phyloP scores from a whole-genome alignment of 768 basidiomycete species.

The Leccinum fibrillosum region DNA sequence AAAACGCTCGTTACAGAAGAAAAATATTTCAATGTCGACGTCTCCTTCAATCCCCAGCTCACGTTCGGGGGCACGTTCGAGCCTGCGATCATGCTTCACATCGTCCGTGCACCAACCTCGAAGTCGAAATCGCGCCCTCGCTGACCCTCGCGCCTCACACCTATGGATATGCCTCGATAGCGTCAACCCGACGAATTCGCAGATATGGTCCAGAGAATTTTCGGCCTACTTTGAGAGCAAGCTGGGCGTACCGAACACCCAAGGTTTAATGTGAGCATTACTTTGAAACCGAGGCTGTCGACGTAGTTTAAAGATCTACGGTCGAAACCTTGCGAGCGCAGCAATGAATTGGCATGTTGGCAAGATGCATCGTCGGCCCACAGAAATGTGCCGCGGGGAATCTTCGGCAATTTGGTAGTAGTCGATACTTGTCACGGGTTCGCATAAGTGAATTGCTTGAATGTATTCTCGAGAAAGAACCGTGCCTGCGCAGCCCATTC shows the following conservation, averaged over 20 bases:
- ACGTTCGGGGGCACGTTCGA: slow-evolving; percentile 49
- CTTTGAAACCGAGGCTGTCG: background rate
- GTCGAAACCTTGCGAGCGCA: slow-evolving; percentile 6
- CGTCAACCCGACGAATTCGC: slow-evolving; percentile 44
- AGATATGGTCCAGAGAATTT: slow-evolving; percentile 52
- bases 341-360: background rate
- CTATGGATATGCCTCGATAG: slow-evolving; percentile 56
- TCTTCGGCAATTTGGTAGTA: background rate
- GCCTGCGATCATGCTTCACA: slow-evolving; percentile 56
- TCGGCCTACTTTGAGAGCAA: slow-evolving; percentile 53
- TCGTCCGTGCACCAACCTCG: slow-evolving; percentile 42
- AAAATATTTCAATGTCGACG: background rate
- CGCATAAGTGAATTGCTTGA: background rate
- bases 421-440: background rate
- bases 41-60: background rate
- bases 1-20: slow-evolving; percentile 33
- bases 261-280: slow-evolving; percentile 59
- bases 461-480: background rate
- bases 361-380: background rate
- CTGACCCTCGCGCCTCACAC: background rate
- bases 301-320: background rate
- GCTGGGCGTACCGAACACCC: slow-evolving; percentile 46
- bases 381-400: background rate
- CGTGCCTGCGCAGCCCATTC: no score
- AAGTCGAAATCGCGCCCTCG: background rate